Conservation (phyloP, 1,284 basidiomycete genomes). For the Pyrrhoderma lamaoense region DNA sequence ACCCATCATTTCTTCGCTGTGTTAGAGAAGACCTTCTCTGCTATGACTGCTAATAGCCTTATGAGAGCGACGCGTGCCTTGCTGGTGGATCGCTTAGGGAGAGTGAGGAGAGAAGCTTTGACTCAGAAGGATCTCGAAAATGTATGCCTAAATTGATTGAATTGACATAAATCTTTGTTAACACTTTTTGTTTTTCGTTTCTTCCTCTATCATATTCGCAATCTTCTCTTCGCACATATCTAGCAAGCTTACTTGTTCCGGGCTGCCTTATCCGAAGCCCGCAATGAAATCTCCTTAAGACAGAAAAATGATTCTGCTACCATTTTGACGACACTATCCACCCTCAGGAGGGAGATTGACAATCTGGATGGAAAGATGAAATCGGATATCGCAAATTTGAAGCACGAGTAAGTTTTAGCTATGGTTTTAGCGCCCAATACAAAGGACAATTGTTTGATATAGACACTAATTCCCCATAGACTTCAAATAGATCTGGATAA, state of each 20-base stretch:
- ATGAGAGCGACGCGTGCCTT: slow-evolving; percentile 85
- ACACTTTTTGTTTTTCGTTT: background rate
- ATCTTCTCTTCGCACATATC: slow-evolving; percentile 1
- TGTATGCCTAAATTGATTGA: slow-evolving; percentile 55
- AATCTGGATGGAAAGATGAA: slow-evolving; percentile 86
- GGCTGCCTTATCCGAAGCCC: slow-evolving; percentile 87
- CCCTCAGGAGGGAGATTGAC: slow-evolving; percentile 86
- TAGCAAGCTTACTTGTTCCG: slow-evolving; percentile 95
- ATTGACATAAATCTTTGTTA: too few relatives aligned
- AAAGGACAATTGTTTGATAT: too few relatives aligned
- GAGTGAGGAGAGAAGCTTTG: slow-evolving; percentile 69
- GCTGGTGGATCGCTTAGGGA: slow-evolving; percentile 70
- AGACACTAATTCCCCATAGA: slow-evolving; percentile 31
- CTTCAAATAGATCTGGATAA: slow-evolving; percentile 96
- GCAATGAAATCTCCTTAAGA: slow-evolving; percentile 80
- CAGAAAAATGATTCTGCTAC: slow-evolving; percentile 83
- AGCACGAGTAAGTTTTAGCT: slow-evolving; percentile 81
- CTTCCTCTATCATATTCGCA: too few relatives aligned
- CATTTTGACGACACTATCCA: slow-evolving; percentile 66
- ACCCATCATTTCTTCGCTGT: slow-evolving; percentile 49
- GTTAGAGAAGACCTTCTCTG: slow-evolving; percentile 65
- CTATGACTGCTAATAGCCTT: slow-evolving; percentile 61
- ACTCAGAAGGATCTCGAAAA: slow-evolving; percentile 86
- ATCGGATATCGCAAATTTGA: slow-evolving; percentile 83
- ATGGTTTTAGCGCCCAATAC: too few relatives aligned